These are phyloP conservation scores for Tetrahymena malaccensis DNA, from an alignment of 73 alveolate genomes.

Conservation along the genomic window DNA sequence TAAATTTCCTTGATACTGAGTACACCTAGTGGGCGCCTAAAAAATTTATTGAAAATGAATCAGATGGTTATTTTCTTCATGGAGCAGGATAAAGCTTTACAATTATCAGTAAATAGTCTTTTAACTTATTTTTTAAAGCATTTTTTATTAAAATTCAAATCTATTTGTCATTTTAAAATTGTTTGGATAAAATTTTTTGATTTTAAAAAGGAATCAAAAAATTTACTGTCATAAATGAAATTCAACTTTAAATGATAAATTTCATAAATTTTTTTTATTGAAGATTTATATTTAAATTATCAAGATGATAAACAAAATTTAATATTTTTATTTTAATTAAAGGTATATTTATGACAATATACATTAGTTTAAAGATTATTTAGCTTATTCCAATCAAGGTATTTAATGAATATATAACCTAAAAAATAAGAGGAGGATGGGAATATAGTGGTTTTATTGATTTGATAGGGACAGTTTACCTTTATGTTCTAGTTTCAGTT, in stretches of 20 bases:
- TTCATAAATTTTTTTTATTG: too few relatives aligned
- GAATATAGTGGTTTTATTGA: neutral
- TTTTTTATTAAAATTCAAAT: too few relatives aligned
- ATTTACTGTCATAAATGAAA: too few relatives aligned
- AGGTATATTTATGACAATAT: neutral
- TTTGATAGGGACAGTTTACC: neutral
- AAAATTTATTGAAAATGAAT: neutral
- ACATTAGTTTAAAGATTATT: neutral
- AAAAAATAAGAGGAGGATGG: neutral
- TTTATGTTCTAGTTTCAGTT: neutral
- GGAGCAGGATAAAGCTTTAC: neutral
- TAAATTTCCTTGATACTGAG: neutral
- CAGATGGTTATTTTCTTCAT: neutral
- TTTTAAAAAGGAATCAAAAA: too few relatives aligned
- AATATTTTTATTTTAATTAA: too few relatives aligned
- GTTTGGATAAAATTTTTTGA: too few relatives aligned
- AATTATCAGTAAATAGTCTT: neutral
- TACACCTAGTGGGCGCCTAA: neutral
- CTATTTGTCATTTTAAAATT: too few relatives aligned
- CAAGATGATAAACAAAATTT: too few relatives aligned
- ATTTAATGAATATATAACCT: neutral
- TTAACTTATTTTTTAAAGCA: neutral
- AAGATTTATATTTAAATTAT: too few relatives aligned
- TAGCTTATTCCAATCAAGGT: neutral
- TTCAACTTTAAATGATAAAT: too few relatives aligned